A percentile compares a stretch with the other conserved stretches of the same genome.
These are phyloP conservation scores for Chalciporus sphaerocephalus DNA, from an alignment of 768 basidiomycete genomes.

Conservation along the genomic window DNA sequence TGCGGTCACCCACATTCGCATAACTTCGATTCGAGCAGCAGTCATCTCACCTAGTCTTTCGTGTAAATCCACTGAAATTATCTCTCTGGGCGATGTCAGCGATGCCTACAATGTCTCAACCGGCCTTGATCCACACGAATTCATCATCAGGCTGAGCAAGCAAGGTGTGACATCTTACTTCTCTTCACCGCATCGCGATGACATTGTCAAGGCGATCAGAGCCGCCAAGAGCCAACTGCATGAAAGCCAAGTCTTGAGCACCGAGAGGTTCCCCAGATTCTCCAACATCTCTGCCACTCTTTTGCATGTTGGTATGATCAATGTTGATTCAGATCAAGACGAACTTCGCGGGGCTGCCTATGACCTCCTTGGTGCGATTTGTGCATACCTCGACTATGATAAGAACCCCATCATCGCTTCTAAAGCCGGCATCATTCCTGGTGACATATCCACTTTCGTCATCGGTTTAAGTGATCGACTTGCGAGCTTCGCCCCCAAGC, in stretches of 20 bases:
- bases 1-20: constrained; percentile 64
- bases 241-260: constrained; percentile 44
- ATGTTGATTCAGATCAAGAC: constrained; percentile 68
- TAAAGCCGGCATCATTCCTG: constrained; percentile 70
- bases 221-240: constrained; percentile 69
- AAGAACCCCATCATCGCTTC: constrained; percentile 65
- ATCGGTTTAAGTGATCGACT: constrained; percentile 65
- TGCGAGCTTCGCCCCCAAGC: constrained; percentile 68
- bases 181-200: constrained; percentile 63
- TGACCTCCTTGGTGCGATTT: constrained; percentile 73
- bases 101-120: constrained; percentile 82
- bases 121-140: constrained; percentile 72
- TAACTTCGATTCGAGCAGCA: constrained; percentile 71
- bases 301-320: constrained; percentile 82
- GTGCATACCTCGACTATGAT: constrained; percentile 73
- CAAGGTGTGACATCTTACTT: constrained; percentile 75
- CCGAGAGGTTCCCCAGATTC: constrained; percentile 69
- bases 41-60: constrained; percentile 63
- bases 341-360: constrained; percentile 76
- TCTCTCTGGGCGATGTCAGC: constrained; percentile 75
- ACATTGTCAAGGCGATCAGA: constrained; percentile 74
- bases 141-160: constrained; percentile 70
- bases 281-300: constrained; percentile 83
- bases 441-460: constrained; percentile 60
- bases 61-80: constrained; percentile 79